Evolutionary conservation across 129 eudicot genomes (phyloP).

Genomic region (Escallonia herrerae): DNA sequence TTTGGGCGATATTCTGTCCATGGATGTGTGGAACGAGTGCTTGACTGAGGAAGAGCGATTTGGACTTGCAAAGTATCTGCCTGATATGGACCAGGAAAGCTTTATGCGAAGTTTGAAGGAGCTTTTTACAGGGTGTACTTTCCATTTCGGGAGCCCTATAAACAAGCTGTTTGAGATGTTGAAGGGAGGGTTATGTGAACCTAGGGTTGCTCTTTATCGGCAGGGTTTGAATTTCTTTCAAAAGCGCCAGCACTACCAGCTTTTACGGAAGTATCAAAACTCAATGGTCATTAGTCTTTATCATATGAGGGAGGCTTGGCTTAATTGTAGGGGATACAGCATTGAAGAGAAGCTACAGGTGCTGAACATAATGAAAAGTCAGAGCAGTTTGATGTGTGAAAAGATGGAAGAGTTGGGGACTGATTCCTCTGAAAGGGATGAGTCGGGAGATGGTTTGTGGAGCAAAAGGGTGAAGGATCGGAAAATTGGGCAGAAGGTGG

Average conservation of each 20-base stretch:
- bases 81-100: conserved; percentile 91
- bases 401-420: conserved; percentile 65
- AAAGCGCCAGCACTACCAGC: conserved; percentile 63
- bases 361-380: conserved; percentile 68
- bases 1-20: conserved; percentile 57
- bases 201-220: conserved; percentile 83
- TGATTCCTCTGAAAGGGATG: conserved; percentile 73
- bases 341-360: conserved; percentile 96
- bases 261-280: conserved; percentile 70
- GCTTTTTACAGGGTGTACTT: conserved; percentile 69
- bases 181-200: conserved; percentile 93
- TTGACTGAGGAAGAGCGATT: conserved; percentile 32
- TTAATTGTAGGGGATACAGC: conserved; percentile 76
- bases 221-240: conserved; percentile 72
- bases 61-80: conserved; percentile 68
- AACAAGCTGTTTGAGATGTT: conserved; percentile 65
- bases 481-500: conserved; percentile 38
- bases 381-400: conserved; percentile 82
- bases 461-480: conserved; percentile 48
- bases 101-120: conserved; percentile 82
- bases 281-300: conserved; percentile 55
- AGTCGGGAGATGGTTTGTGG: conserved; percentile 63
- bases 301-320: conserved; percentile 87
- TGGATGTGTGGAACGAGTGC: conserved; percentile 97
- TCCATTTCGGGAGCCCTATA: conserved; percentile 84